Percentiles rank a stretch among this genome's conserved stretches.
Evolutionary conservation across 106 monocot genomes (phyloP).

Genomic region (Hemerocallis citrina): DNA sequence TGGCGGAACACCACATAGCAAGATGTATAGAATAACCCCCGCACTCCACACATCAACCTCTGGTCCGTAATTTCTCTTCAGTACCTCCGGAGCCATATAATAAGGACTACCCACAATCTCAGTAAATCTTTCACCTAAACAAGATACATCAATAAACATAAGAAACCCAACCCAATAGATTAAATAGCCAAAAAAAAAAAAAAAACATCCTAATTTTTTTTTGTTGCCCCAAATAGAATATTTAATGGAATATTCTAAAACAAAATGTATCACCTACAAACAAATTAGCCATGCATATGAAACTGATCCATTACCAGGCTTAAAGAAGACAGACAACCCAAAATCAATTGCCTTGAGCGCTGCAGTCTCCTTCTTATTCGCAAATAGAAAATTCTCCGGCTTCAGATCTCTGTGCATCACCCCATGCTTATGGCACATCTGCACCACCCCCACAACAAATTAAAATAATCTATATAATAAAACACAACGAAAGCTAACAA

Average conservation of each 20-base stretch:
- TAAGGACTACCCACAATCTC: conserved; percentile 19
- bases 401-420: conserved; percentile 56
- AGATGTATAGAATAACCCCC: conserved; percentile 16
- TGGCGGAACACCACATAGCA: conserved; percentile 16
- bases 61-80: conserved; percentile 11
- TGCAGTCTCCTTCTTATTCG: conserved; percentile 43
- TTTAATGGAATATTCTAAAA: background rate
- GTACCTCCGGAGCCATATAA: conserved; percentile 18
- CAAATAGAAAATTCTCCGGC: conserved; percentile 53
- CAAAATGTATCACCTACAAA: too few species aligned
- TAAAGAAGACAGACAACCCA: conserved; percentile 47
- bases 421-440: conserved; percentile 52
- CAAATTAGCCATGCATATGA: too few species aligned
- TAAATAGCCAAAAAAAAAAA: background rate
- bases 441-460: background rate
- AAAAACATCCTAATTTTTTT: background rate
- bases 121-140: conserved; percentile 7
- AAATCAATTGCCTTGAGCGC: conserved; percentile 51
- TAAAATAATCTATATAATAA: too few species aligned
- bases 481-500: too few species aligned
- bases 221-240: background rate
- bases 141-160: background rate
- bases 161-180: background rate
- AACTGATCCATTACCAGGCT: conserved; percentile 24
- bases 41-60: conserved; percentile 18